Evolutionary conservation across 2,329 filamentous ascomycete genomes (phyloP).

Genomic region (Diaporthe ilicicola): DNA sequence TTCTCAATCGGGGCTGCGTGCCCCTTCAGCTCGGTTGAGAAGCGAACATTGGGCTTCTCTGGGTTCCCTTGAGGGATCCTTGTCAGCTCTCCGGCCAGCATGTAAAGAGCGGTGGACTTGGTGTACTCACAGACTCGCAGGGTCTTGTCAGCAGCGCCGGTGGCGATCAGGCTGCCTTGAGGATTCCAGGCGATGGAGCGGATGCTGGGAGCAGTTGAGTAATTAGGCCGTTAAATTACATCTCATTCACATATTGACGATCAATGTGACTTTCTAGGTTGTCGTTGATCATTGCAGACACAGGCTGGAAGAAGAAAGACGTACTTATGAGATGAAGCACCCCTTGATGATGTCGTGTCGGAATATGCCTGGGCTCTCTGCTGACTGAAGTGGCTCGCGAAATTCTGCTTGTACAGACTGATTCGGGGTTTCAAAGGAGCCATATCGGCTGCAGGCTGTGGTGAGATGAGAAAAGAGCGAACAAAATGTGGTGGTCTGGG

Average conservation of each 20-base stretch:
- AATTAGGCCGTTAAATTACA: background rate
- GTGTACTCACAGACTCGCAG: constrained; percentile 73
- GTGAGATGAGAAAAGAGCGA: background rate
- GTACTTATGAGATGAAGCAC: constrained; percentile 65
- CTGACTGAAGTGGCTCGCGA: constrained; percentile 71
- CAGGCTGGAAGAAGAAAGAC: constrained; percentile 40
- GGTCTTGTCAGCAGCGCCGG: constrained; percentile 75
- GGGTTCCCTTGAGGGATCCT: constrained; percentile 67
- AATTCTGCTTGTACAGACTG: constrained; percentile 73
- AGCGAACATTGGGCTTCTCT: constrained; percentile 76
- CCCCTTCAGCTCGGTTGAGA: constrained; percentile 78
- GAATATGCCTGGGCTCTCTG: constrained; percentile 77
- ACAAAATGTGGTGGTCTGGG: background rate
- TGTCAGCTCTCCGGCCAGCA: background rate
- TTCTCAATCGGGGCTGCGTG: constrained; percentile 74
- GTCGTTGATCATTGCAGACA: constrained; percentile 19
- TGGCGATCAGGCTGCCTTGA: constrained; percentile 82
- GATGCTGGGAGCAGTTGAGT: constrained; percentile 57
- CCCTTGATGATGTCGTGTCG: constrained; percentile 64
- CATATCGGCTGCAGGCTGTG: constrained; percentile 41
- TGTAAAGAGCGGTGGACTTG: background rate
- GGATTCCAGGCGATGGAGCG: constrained; percentile 91
- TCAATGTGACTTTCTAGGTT: background rate
- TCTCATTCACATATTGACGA: background rate
- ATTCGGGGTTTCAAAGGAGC: constrained; percentile 56